Base-by-base conservation (phyloP, 2,329 filamentous ascomycete species). In the Ascochyta clinopodiicola region DNA sequence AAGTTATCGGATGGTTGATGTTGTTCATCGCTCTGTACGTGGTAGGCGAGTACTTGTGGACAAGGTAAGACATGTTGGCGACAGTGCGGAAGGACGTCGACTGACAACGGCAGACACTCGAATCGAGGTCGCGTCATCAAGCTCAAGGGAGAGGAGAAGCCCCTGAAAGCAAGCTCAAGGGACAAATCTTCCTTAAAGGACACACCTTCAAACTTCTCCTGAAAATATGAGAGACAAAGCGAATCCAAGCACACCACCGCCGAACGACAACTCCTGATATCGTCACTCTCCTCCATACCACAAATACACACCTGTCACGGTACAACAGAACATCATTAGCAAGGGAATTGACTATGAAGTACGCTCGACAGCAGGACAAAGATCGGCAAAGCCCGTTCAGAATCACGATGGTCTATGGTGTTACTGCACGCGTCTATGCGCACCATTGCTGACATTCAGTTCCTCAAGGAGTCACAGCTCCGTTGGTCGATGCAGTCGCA, bases 61-160 rank as follows among this genome's bases (percentile, higher is more conserved):
- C 39, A 19, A 64, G 51, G 68, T 69, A 51, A 45, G 64, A 24
- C 35, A 27, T 24, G 49, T 2, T 6, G 10, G 21, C 4, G 19
- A 7, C 6, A 15, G 6, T 19, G n/a, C 15, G 19, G 4, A 8
- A n/a, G 10, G 6, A 19, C 19, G 13, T 17, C 27, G 10, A 56
- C 56, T 62, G n/a, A 64, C 31, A 2, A 4, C 8, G 6, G 1
- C 27, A 69, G 66, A 29, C 64, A 47, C 39, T 44, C 46, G 19
- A 21, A 50, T 6, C 50, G 38, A 12, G 39, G 45, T 21, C 59
- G 62, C 27, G 25, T 21, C 27, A 64, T 70, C 43, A 61, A 63
- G 44, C 57, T 70, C 4, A 59, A 63, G 17, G 68, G 66, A 15
- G 60, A 64, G 1, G 67, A 70, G 39, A 67, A 63, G 56, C 37